Base-by-base conservation (phyloP, 345 rosid genomes). In the Pistacia atlantica region DNA sequence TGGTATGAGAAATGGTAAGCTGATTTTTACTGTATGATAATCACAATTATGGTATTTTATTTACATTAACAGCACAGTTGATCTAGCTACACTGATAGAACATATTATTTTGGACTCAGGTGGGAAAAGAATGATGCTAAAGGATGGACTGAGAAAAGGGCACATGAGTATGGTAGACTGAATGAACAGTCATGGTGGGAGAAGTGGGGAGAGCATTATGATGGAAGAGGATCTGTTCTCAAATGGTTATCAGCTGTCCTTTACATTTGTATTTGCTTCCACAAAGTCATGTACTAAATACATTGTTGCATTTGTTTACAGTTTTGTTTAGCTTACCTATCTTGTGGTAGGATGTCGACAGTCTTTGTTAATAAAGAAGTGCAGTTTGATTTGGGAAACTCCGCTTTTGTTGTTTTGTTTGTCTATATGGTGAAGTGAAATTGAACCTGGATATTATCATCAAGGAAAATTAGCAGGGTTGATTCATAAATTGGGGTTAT, bases 101-200 rank as follows among this genome's bases (percentile, higher is more conserved):
- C 54, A 57, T 54, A 70, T 17, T 68, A 25, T 79, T 77, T 75
- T 64, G 80, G 64, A 79, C 61, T 63, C 80, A 96, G 99, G 99
- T 96, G 99, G 99, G 99, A 96, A 84, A 96, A 96, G 80, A 93
- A 96, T 54, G 98, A 96, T 84, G 99, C 97, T 51, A 96, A 93
- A 88, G 99, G 99, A 58, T 88, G 95, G 97, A 93, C 99, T 31
- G 99, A 96, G 87, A 96, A 96, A 83, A 97, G 99, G 48, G 99
- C 99, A 12, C 97, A 96, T 78, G 93, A 96, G 86, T 92, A 93
- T 72, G 99, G 99, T 75, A 88, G 93, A 83, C 83, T 93, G 74
- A 96, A 96, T 79, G 99, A 93, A 84, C 97, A 96, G 76, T 96
- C 99, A 25, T 96, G 99, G 98, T 96, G 99, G 99, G 99, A 96